Evolutionary conservation across 371 early-diverging fungal species (phyloP).

Genomic region (Mortierella sp.): DNA sequence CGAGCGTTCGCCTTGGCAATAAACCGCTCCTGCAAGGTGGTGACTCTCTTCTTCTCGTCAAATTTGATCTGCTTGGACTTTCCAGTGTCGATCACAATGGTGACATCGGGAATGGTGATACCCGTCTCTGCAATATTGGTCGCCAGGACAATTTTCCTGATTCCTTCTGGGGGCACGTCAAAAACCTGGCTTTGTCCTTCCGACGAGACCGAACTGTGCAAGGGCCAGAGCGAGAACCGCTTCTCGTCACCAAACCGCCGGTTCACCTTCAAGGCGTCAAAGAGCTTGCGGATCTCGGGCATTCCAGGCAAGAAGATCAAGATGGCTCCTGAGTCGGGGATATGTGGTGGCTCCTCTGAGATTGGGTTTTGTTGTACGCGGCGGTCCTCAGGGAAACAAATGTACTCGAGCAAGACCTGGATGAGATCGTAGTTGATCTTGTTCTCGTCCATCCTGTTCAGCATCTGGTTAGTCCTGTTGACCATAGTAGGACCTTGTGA

Average conservation of each 20-base stretch:
- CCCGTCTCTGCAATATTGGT: slow-evolving; percentile 98
- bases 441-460: slow-evolving; percentile 72
- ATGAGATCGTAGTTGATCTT: slow-evolving; percentile 82
- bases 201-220: slow-evolving; percentile 85
- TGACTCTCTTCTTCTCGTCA: slow-evolving; percentile 78
- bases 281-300: slow-evolving; percentile 78
- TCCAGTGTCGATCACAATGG: slow-evolving; percentile 95
- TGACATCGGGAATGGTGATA: slow-evolving; percentile 96
- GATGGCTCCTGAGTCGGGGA: slow-evolving; percentile 81
- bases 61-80: slow-evolving; percentile 85
- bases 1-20: slow-evolving; percentile 88
- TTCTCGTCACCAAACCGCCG: slow-evolving; percentile 60
- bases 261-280: slow-evolving; percentile 68
- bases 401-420: slow-evolving; percentile 72
- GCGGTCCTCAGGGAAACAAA: slow-evolving; percentile 59
- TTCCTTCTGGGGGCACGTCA: slow-evolving; percentile 69
- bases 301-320: slow-evolving; percentile 93
- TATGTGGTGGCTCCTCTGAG: slow-evolving; percentile 22
- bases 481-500: slow-evolving; percentile 49
- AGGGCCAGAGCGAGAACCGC: slow-evolving; percentile 74
- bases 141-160: slow-evolving; percentile 89
- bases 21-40: slow-evolving; percentile 75
- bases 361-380: slow-evolving; percentile 17
- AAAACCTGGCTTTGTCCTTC: slow-evolving; percentile 79
- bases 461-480: slow-evolving; percentile 62